Evolutionary conservation across 495 filamentous ascomycete genomes (phyloP).

Genomic region (Penicillium canescens): DNA sequence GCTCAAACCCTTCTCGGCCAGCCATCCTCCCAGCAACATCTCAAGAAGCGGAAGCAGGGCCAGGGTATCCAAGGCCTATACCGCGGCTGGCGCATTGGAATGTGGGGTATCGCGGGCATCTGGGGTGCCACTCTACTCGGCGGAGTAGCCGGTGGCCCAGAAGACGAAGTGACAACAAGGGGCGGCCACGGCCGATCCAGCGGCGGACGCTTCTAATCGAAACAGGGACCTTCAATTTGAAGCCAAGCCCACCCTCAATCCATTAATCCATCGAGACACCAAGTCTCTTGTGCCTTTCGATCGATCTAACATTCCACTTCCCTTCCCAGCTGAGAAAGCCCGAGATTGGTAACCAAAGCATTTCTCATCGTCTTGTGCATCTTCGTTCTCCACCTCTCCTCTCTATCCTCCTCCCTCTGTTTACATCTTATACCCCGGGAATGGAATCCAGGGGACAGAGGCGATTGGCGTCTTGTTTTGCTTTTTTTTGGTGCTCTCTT

Average conservation of each 20-base stretch:
- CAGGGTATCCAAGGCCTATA: slow-evolving; percentile 85
- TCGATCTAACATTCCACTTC: neutral
- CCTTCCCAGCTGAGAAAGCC: neutral
- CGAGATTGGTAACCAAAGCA: neutral
- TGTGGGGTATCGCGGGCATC: slow-evolving; percentile 91
- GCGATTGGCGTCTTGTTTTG: slow-evolving; percentile 15
- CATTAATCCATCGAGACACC: neutral
- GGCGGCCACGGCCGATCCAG: slow-evolving; percentile 28
- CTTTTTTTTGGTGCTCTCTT: slow-evolving; percentile 3
- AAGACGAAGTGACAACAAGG: slow-evolving; percentile 37
- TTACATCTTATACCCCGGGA: slow-evolving; percentile 28
- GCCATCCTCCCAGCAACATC: slow-evolving; percentile 28
- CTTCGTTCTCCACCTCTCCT: slow-evolving; percentile 10
- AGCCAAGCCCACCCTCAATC: neutral
- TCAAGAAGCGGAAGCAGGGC: slow-evolving; percentile 58
- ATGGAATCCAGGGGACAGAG: slow-evolving; percentile 21
- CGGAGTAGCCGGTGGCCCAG: slow-evolving; percentile 33
- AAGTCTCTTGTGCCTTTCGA: neutral
- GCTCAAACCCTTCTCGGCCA: slow-evolving; percentile 36
- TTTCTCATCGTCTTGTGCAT: slow-evolving; percentile 8
- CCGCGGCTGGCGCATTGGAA: slow-evolving; percentile 91
- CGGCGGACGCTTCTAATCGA: slow-evolving; percentile 37
- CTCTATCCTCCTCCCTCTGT: slow-evolving; percentile 20
- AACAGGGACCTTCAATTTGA: neutral
- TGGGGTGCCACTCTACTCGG: slow-evolving; percentile 72